Conservation (phyloP, 176 grass and related monocot species). For the Rhynchospora breviuscula region DNA sequence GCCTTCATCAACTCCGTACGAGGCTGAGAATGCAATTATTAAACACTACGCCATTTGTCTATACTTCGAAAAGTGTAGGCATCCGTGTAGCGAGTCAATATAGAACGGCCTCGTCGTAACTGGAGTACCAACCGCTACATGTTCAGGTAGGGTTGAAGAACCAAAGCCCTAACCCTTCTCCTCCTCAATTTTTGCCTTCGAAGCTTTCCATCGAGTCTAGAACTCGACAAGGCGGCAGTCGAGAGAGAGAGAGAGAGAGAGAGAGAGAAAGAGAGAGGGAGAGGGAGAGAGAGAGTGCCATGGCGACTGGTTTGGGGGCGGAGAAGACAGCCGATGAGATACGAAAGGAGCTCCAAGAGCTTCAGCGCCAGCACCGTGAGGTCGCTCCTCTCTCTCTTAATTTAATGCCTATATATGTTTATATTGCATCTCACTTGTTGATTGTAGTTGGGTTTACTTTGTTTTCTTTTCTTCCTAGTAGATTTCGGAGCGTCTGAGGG, state of each 20-base stretch:
- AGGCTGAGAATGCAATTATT: not conserved
- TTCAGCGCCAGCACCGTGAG: conserved; percentile 95
- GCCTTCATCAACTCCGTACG: not conserved
- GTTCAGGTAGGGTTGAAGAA: not conserved
- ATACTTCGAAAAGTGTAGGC: not conserved
- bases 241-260: not conserved
- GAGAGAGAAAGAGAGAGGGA: not conserved
- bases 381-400: conserved; percentile 6
- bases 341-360: conserved; percentile 90
- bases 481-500: conserved; percentile 90
- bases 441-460: not conserved
- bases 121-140: not conserved
- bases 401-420: not conserved
- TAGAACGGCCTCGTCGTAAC: not conserved
- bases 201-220: conserved; percentile 12
- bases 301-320: conserved; percentile 43
- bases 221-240: conserved; percentile 3
- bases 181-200: conserved; percentile 6
- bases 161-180: conserved; percentile 28
- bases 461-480: conserved; percentile 20
- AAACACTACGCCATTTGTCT: not conserved
- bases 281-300: not conserved
- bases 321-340: conserved; percentile 91
- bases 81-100: not conserved
- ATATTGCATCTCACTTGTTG: not conserved